Conservation (phyloP, 257 asterid genomes). For the Nicotiana knightiana region DNA sequence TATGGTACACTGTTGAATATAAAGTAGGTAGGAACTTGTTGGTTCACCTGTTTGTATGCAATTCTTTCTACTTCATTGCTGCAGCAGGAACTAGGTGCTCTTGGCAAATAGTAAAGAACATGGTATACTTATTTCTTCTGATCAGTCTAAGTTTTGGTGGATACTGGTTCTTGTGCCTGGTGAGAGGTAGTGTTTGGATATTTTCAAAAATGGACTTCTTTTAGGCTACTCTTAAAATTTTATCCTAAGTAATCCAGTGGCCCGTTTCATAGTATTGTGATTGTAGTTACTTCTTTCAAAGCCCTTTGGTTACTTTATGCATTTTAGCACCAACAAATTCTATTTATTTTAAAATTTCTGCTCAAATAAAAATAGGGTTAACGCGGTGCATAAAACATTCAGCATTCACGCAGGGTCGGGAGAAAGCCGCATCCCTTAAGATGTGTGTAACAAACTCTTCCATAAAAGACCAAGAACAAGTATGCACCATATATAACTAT, state of each 20-base stretch:
- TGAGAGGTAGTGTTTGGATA: too few relatives aligned
- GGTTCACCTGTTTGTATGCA: not conserved
- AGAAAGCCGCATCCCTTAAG: too few relatives aligned
- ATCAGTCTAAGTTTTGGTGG: too few relatives aligned
- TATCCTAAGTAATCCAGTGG: too few relatives aligned
- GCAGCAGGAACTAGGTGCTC: too few relatives aligned
- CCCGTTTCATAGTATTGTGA: not conserved
- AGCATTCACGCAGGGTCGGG: too few relatives aligned
- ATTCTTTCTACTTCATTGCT: not conserved
- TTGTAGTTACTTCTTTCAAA: not conserved
- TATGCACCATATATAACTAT: not conserved
- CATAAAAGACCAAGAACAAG: not conserved
- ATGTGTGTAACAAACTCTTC: not conserved
- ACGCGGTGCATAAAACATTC: too few relatives aligned
- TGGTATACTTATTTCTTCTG: too few relatives aligned
- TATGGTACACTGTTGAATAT: not conserved
- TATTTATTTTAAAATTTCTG: not conserved
- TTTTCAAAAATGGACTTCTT: too few relatives aligned
- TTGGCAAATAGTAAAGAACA: too few relatives aligned
- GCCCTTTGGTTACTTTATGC: not conserved
- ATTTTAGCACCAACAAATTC: not conserved
- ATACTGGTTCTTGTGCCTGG: too few relatives aligned
- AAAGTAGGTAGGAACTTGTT: not conserved
- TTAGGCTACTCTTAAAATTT: not conserved
- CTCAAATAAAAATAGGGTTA: too few relatives aligned